Conservation (phyloP, 2,329 filamentous ascomycete species). For the Paracorniculantispora psalliotae region DNA sequence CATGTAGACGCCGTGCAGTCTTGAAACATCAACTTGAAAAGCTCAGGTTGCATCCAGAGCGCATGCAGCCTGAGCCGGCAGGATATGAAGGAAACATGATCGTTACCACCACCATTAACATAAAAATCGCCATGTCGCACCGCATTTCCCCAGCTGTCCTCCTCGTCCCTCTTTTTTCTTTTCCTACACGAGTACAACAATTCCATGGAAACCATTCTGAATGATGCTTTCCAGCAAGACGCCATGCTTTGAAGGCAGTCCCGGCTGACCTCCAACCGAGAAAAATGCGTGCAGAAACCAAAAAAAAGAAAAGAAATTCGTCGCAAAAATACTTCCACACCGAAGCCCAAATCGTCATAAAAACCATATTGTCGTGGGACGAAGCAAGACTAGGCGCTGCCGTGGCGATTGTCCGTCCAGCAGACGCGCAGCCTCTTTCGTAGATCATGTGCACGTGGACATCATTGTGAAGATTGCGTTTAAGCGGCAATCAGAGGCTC, state of each 20-base stretch:
- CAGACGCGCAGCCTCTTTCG: background rate
- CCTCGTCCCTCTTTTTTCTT: constrained; percentile 5
- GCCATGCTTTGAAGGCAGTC: constrained; percentile 14
- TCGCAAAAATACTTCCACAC: constrained; percentile 9
- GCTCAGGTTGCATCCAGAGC: constrained; percentile 6
- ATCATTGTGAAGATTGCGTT: constrained; percentile 2
- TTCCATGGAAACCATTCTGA: constrained; percentile 11
- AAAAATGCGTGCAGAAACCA: constrained; percentile 12
- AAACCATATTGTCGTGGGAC: constrained; percentile 14
- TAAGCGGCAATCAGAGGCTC: constrained; percentile 22
- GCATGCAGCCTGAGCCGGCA: constrained; percentile 4
- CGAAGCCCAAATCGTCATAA: constrained; percentile 13
- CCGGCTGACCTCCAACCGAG: constrained; percentile 10
- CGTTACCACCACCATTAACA: constrained; percentile 12
- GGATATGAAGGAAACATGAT: constrained; percentile 7
- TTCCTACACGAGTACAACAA: constrained; percentile 13
- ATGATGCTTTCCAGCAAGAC: constrained; percentile 13
- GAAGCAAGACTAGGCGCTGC: background rate
- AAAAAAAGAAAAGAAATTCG: constrained; percentile 8
- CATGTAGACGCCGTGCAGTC: constrained; percentile 10
- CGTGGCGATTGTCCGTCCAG: background rate
- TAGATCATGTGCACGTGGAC: constrained; percentile 15
- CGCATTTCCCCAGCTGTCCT: background rate
- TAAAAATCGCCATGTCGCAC: constrained; percentile 8
- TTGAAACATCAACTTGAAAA: background rate